A percentile compares a stretch with the other conserved stretches of the same genome.
phyloP scores from a whole-genome alignment of 768 basidiomycete species.

The Agrocybe praecox region DNA sequence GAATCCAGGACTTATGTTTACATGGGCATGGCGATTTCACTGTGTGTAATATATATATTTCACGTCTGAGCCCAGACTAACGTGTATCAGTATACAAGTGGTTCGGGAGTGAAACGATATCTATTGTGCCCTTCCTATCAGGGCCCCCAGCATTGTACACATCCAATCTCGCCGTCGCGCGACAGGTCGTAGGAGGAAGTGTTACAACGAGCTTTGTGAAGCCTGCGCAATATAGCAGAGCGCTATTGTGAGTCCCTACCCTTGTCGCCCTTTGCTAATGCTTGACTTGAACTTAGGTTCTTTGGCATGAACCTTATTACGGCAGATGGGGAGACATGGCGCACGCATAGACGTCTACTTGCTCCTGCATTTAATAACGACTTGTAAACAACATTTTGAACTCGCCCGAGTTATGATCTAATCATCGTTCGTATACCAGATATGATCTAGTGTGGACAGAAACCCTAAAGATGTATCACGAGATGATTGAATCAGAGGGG shows the following conservation, averaged over 20 bases:
- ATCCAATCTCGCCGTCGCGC: conserved; percentile 46
- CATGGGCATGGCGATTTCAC: conserved; percentile 37
- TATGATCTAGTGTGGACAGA: conserved; percentile 45
- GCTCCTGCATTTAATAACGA: conserved; percentile 45
- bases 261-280: neutral
- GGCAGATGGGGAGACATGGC: conserved; percentile 45
- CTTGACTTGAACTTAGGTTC: conserved; percentile 25
- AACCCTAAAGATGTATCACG: conserved; percentile 34
- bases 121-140: conserved; percentile 39
- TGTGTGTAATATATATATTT: conserved; percentile 26
- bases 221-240: conserved; percentile 30
- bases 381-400: conserved; percentile 34
- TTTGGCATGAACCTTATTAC: conserved; percentile 52
- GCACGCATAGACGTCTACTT: conserved; percentile 46
- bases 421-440: conserved; percentile 17
- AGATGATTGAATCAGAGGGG: conserved; percentile 39
- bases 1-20: conserved; percentile 38
- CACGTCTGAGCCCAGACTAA: neutral
- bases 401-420: neutral
- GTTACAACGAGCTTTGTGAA: conserved; percentile 43
- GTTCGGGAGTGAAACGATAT: conserved; percentile 40
- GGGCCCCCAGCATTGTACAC: conserved; percentile 42
- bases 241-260: conserved; percentile 31
- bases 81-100: conserved; percentile 33
- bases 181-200: conserved; percentile 43